Evolutionary conservation across 495 filamentous ascomycete species (phyloP), one percentile per base, ranked within the genome.

Genomic region (Podospora comata): DNA sequence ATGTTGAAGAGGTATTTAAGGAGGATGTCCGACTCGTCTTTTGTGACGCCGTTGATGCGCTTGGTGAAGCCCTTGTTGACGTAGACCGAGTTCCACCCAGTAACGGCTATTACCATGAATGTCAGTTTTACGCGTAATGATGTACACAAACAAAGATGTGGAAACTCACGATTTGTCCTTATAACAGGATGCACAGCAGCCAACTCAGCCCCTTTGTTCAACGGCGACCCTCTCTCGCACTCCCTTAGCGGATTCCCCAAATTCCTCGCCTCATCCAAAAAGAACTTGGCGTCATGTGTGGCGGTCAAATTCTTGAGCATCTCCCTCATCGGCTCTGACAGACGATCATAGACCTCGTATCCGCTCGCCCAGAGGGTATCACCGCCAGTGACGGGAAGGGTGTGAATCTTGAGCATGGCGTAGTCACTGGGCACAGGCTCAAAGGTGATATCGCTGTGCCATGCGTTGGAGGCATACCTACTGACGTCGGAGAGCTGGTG

Each of bases 61-160:
- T 87, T 92, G 65, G 92, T 89, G 75, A 95, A 94, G 53, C 91
- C 91, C 3, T 89, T 89, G 75, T 93, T 93, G 72, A 91, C 82
- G 74, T 91, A 94, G 11, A 94, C 81, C 23, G 89, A 89, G 73
- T 92, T 94, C 83, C 90, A 88, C 26, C 91, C 91, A 0, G 91
- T 93, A 0, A 89, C 91, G 23, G 71, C 71, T 80, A 26, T 26
- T 26, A 39, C 7, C 23, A 27, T 3, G 9, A 44, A 13, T 61
- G 34, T 74, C 59, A 75, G 66, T 20, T 4, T 28, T 34, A 4
- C 15, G 23, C 23, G 23, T 1, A 23, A 23, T 44, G 23, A 55
- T 60, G 23, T 9, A 2, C 2, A 18, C 62, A 28, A 71, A 72
- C 54, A 77, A 73, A 2, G 19, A 89, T 83, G 0, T 88, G 82